Base-by-base conservation (phyloP, 208 protist genomes). In the Trypanosoma platydactyli region DNA sequence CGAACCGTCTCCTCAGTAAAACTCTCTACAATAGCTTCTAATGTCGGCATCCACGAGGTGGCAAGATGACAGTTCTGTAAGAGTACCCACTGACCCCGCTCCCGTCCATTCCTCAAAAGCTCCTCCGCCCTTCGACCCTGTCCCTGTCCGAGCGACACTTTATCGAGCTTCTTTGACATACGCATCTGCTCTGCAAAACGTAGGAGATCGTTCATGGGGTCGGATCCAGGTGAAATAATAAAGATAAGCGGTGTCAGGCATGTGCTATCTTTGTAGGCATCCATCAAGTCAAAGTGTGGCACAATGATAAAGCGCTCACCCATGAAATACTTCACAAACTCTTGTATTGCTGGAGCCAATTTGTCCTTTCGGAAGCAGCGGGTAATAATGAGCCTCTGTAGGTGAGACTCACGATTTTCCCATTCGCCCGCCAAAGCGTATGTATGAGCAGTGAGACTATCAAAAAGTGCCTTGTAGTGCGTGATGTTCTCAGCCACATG, bases 1-100 rank as follows among this genome's bases (percentile, higher is more conserved):
- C 98, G 95, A 20, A 99, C 91, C 29, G 89, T 96, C 40, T 98
- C 95, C 12, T 76, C 61, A 35, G 91, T 89, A 59, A 98, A 94
- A 61, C 89, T 82, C 71, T 99, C 97, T 33, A 99, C 94, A 64
- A 98, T 94, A 20, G 86, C 74, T 75, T 97, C 90, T 49, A 98
- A 80, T 49, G 64, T 91, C 45, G 94, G 89, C 93, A 98, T 98
- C 90, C 94, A 98, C 6, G 91, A 96, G 15, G 91, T 90, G 59
- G 95, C 94, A 0, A 99, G 79, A 79, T 99, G 98, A 76, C 98
- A 99, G 75, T 99, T 99, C 77, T 99, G 98, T 59, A 99, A 83
- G 44, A 98, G 76, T 33, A 98, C 88, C 97, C 97, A 99, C 73
- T 88, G 89, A 18, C 94, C 96, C 30, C 75, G 83, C 75, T 97